Conservation (phyloP, 352 stramenopile genomes). For the Blastocystis sp. region DNA sequence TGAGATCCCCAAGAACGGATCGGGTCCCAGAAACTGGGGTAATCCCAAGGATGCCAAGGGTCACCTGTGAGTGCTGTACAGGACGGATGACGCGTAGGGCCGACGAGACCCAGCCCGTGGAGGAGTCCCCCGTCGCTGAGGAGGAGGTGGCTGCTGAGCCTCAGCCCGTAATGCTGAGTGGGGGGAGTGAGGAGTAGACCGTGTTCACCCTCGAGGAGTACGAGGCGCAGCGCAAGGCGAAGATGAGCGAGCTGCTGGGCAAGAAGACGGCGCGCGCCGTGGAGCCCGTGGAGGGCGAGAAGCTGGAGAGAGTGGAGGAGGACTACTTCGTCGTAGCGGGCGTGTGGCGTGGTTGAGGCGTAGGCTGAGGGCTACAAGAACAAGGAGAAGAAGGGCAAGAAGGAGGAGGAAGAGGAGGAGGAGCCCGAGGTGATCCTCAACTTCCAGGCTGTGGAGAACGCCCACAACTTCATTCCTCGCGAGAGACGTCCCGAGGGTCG, state of each 20-base stretch:
- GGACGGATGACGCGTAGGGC: background rate
- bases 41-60: constrained; percentile 66
- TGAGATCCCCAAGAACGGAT: constrained; percentile 71
- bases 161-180: background rate
- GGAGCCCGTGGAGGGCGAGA: constrained; percentile 14
- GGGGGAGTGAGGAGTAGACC: background rate
- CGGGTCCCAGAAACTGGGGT: constrained; percentile 55
- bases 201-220: constrained; percentile 35
- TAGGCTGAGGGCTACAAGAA: constrained; percentile 47
- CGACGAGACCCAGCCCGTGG: constrained; percentile 12
- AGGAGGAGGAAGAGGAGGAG: constrained; percentile 12
- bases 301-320: constrained; percentile 31
- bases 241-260: background rate
- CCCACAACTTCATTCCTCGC: background rate
- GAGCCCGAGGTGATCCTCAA: constrained; percentile 35
- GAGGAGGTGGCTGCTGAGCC: constrained; percentile 1
- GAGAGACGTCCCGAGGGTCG: background rate
- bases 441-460: constrained; percentile 55
- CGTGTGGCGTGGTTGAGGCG: background rate
- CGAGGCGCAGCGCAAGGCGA: constrained; percentile 44
- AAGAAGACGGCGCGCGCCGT: constrained; percentile 28
- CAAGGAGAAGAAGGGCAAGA: constrained; percentile 45
- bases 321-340: constrained; percentile 38
- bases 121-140: constrained; percentile 1
- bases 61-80: background rate